Evolutionary conservation across 139 green algal species (phyloP).

Genomic region (Tetradesmus obliquus): DNA sequence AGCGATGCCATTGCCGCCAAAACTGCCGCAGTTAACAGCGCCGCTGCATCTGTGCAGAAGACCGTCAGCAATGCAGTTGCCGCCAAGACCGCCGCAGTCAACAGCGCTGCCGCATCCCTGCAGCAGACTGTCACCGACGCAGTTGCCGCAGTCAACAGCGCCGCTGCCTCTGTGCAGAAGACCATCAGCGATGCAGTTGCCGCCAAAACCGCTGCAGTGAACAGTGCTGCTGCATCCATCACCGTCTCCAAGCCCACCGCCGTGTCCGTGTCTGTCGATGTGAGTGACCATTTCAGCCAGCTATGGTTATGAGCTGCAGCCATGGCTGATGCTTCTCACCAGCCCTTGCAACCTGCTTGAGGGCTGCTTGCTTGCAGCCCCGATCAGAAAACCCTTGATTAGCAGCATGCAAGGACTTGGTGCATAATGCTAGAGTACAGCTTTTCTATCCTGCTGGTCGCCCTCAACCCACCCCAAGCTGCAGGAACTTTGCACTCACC

Average conservation of each 20-base stretch:
- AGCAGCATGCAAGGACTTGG: too few species aligned
- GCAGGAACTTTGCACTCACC: neutral
- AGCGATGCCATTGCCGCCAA: slow-evolving; percentile 1
- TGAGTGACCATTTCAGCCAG: neutral
- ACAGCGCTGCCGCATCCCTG: neutral
- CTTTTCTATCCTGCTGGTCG: neutral
- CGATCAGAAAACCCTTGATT: too few species aligned
- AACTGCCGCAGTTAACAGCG: neutral
- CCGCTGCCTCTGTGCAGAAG: neutral
- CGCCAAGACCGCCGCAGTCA: neutral
- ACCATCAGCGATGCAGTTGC: neutral
- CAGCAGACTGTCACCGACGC: neutral
- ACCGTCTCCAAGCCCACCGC: neutral
- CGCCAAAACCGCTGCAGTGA: neutral
- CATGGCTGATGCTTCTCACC: neutral
- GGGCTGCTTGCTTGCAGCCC: too few species aligned
- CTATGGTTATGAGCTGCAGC: too few species aligned
- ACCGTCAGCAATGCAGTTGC: neutral
- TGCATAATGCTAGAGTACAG: neutral
- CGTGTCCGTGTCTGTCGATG: neutral
- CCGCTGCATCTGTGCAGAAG: neutral
- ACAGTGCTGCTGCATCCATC: neutral
- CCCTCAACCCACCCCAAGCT: too few species aligned
- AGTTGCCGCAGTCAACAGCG: neutral
- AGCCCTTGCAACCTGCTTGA: neutral